These are phyloP conservation scores for Lecanicillium sp. DNA, from an alignment of 2,329 filamentous ascomycete genomes.

Conservation along the genomic window DNA sequence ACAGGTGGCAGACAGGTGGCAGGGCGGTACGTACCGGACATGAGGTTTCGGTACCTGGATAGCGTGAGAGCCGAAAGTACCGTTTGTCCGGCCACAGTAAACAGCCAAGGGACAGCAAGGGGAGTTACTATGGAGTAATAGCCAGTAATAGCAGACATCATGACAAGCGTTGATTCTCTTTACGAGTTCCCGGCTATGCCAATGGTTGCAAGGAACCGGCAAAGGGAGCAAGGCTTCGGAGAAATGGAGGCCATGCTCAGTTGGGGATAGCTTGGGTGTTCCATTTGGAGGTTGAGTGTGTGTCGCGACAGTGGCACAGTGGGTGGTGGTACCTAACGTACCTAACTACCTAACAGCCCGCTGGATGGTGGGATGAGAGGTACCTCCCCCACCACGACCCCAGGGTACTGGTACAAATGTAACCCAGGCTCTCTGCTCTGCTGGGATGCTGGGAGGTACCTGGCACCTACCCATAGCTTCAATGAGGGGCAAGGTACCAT, in stretches of 20 bases:
- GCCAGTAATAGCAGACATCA: not conserved
- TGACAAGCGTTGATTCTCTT: not conserved
- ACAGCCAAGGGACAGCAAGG: too few species aligned
- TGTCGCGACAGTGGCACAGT: not conserved
- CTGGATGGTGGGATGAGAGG: not conserved
- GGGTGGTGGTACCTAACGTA: not conserved
- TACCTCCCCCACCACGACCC: constrained; percentile 9
- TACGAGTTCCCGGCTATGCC: not conserved
- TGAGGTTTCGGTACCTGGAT: constrained; percentile 12
- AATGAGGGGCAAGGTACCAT: not conserved
- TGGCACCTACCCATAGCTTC: too few species aligned
- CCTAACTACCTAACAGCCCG: not conserved
- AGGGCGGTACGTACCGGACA: not conserved
- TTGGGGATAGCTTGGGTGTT: not conserved
- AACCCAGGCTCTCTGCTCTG: too few species aligned
- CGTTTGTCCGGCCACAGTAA: constrained; percentile 12
- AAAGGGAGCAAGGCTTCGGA: constrained; percentile 1
- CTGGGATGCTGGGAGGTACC: too few species aligned
- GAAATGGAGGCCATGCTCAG: constrained; percentile 6
- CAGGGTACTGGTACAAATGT: constrained; percentile 3
- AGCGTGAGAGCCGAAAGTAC: constrained; percentile 9
- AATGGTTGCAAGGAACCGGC: not conserved
- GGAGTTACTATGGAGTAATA: not conserved
- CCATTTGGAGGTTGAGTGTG: not conserved
- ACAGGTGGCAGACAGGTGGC: not conserved